Percentiles rank a stretch among this genome's conserved stretches.
Evolutionary conservation across 306 rosid species (phyloP).

Genomic region (Rubus idaeus): DNA sequence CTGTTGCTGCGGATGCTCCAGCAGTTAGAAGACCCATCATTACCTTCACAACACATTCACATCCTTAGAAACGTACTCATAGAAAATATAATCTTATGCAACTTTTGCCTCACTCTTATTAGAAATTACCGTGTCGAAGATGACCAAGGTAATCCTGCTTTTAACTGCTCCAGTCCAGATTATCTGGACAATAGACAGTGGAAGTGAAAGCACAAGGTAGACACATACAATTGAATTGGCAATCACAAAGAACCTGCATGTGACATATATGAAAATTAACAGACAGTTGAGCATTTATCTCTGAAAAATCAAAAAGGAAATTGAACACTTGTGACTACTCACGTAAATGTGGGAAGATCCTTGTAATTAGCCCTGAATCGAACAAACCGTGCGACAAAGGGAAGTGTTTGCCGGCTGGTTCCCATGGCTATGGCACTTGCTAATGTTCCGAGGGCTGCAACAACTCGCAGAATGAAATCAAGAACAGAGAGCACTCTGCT

Average conservation of each 20-base stretch:
- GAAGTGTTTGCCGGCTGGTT: conserved; percentile 26
- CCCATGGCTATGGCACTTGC: conserved; percentile 37
- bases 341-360: conserved; percentile 58
- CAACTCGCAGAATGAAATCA: conserved; percentile 27
- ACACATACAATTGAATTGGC: conserved; percentile 59
- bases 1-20: conserved; percentile 58
- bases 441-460: conserved; percentile 25
- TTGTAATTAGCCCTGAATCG: conserved; percentile 32
- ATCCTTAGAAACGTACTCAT: not conserved
- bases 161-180: conserved; percentile 37
- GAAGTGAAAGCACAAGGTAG: conserved; percentile 56
- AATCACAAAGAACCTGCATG: conserved; percentile 58
- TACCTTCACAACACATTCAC: conserved; percentile 29
- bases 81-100: not conserved
- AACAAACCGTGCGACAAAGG: conserved; percentile 12
- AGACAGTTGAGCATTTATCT: not conserved
- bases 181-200: conserved; percentile 52
- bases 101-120: not conserved
- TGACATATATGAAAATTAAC: not conserved
- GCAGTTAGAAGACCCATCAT: conserved; percentile 51
- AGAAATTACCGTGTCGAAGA: conserved; percentile 56
- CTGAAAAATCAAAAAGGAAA: too few relatives aligned
- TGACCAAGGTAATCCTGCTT: conserved; percentile 42
- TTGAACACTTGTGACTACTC: conserved; percentile 1
- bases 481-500: conserved; percentile 22